Conservation (phyloP, 495 filamentous ascomycete species). For the Gamarada debralockiae region DNA sequence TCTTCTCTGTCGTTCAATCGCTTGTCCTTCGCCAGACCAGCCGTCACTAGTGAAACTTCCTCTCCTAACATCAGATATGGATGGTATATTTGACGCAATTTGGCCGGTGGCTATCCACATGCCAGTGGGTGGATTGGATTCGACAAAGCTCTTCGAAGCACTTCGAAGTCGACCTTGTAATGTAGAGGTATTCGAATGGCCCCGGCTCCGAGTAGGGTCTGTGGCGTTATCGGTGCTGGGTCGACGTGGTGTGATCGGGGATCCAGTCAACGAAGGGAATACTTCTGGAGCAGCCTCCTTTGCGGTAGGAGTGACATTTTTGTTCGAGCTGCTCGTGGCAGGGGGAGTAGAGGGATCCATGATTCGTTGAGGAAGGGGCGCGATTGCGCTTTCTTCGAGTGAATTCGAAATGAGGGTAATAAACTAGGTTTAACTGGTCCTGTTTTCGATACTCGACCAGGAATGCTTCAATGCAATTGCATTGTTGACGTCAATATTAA, state of each 20-base stretch:
- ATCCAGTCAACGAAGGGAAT: constrained; percentile 15
- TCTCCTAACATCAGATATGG: constrained; percentile 22
- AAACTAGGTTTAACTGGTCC: too few species aligned
- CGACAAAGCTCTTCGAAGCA: constrained; percentile 41
- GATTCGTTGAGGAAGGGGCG: not conserved
- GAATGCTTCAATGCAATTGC: too few species aligned
- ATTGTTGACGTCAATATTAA: too few species aligned
- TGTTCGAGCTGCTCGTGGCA: not conserved
- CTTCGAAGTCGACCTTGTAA: constrained; percentile 31
- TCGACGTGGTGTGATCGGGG: constrained; percentile 6
- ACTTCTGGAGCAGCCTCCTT: constrained; percentile 9
- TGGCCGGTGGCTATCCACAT: constrained; percentile 50
- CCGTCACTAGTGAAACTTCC: constrained; percentile 22
- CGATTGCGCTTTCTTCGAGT: too few species aligned
- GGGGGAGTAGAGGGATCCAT: not conserved
- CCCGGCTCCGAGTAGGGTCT: constrained; percentile 20
- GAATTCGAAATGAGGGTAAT: too few species aligned
- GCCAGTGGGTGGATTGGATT: constrained; percentile 44
- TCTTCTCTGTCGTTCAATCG: constrained; percentile 19
- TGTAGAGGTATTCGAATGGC: constrained; percentile 23
- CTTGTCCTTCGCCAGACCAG: constrained; percentile 22
- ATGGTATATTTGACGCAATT: constrained; percentile 27
- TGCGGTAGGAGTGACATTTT: not conserved
- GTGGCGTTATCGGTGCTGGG: constrained; percentile 4
- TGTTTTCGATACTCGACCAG: too few species aligned